Evolutionary conservation across 139 green algal species (phyloP).

Genomic region (Closterium sp.): DNA sequence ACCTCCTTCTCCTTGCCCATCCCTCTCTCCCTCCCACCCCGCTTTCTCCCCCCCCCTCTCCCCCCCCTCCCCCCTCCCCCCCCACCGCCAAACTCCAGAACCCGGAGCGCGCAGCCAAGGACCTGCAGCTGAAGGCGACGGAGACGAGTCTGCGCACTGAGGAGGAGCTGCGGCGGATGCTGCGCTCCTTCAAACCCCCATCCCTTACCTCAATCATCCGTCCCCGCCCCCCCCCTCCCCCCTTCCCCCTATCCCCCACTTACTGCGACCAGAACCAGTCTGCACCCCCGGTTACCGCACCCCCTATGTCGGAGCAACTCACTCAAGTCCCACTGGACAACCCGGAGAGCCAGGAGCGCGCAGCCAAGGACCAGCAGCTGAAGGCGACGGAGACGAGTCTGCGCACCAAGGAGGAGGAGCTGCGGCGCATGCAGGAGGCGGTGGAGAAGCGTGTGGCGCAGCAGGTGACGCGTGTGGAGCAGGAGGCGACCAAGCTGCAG

Average conservation of each 20-base stretch:
- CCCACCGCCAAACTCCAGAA: too few species aligned
- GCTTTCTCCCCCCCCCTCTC: neutral
- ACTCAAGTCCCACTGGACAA: neutral
- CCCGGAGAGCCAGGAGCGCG: neutral
- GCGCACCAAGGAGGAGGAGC: slow-evolving; percentile 32
- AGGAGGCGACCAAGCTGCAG: slow-evolving; percentile 39
- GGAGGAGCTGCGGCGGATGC: slow-evolving; percentile 37
- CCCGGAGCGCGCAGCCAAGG: neutral
- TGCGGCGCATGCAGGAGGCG: slow-evolving; percentile 43
- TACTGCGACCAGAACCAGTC: too few species aligned
- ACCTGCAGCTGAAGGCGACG: slow-evolving; percentile 8
- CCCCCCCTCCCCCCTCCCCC: too few species aligned
- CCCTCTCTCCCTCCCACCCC: too few species aligned
- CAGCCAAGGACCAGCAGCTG: slow-evolving; percentile 21
- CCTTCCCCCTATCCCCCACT: too few species aligned
- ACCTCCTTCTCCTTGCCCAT: too few species aligned
- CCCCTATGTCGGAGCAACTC: neutral
- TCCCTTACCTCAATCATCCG: neutral
- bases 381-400: slow-evolving; percentile 8
- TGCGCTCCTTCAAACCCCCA: neutral
- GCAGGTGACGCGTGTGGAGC: slow-evolving; percentile 33
- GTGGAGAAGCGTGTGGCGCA: slow-evolving; percentile 15
- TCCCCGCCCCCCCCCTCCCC: too few species aligned
- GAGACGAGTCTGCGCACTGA: slow-evolving; percentile 1
- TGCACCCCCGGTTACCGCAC: neutral